Evolutionary conservation across 2,329 filamentous ascomycete species (phyloP).

Genomic region (Alternaria ventricosa): DNA sequence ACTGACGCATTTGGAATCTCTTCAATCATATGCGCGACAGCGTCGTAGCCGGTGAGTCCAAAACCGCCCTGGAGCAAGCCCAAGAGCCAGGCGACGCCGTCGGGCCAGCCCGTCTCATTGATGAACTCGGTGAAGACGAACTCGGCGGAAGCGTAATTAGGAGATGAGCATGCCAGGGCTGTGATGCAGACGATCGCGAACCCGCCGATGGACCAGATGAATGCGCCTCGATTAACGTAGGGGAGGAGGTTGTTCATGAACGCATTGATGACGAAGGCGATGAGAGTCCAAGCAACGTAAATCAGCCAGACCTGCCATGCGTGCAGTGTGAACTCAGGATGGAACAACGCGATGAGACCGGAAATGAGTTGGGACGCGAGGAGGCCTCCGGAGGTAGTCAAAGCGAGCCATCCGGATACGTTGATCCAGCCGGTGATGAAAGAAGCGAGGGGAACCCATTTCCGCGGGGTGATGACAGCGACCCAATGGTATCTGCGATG

Average conservation of each 20-base stretch:
- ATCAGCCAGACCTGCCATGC: conserved; percentile 77
- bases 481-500: conserved; percentile 69
- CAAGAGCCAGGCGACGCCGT: conserved; percentile 65
- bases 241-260: conserved; percentile 69
- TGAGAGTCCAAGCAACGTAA: conserved; percentile 68
- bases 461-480: conserved; percentile 66
- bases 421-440: conserved; percentile 79
- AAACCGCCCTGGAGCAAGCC: conserved; percentile 62
- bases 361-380: conserved; percentile 71
- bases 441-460: conserved; percentile 67
- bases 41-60: conserved; percentile 62
- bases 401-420: conserved; percentile 71
- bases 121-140: conserved; percentile 74
- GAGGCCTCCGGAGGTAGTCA: conserved; percentile 72
- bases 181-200: conserved; percentile 75
- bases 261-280: conserved; percentile 69
- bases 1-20: conserved; percentile 65
- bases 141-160: conserved; percentile 66
- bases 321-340: conserved; percentile 63
- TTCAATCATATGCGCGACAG: conserved; percentile 63
- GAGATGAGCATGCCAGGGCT: conserved; percentile 69
- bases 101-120: conserved; percentile 73
- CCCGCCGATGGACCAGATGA: conserved; percentile 73
- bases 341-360: conserved; percentile 68
- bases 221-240: conserved; percentile 70